Evolutionary conservation across 129 eudicot species (phyloP).

Genomic region (Rutidosis leptorrhynchoides): DNA sequence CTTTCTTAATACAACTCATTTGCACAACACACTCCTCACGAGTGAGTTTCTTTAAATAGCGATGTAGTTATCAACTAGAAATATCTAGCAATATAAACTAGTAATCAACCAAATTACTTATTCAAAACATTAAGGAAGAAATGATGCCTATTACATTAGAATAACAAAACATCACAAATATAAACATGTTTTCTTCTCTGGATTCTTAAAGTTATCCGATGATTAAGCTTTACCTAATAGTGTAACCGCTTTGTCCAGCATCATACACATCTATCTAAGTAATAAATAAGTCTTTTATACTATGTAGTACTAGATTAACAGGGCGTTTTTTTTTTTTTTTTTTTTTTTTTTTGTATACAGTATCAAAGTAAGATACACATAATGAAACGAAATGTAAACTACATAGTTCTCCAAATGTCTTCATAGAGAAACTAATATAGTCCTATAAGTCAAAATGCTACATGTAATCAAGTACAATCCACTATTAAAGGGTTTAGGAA

Average conservation of each 20-base stretch:
- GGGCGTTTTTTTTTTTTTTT: no score
- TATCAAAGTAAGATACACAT: not conserved
- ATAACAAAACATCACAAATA: not conserved
- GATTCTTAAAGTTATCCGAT: not conserved
- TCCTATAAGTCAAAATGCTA: not conserved
- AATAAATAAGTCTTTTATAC: not conserved
- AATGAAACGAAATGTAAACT: not conserved
- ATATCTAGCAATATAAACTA: not conserved
- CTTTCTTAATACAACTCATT: not conserved
- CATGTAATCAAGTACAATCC: no score
- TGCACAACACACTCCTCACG: not conserved
- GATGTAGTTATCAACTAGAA: not conserved
- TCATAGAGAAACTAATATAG: not conserved
- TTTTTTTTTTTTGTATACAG: not conserved
- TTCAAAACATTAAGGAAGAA: not conserved
- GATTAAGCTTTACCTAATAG: no score
- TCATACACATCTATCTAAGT: not conserved
- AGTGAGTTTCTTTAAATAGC: not conserved
- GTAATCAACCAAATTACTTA: not conserved
- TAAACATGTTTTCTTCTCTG: not conserved
- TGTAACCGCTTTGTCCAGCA: not conserved
- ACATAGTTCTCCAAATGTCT: not conserved
- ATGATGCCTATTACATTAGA: not conserved
- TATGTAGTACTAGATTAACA: no score
- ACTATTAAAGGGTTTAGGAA: not conserved